Conservation (phyloP, 768 basidiomycete genomes). For the Hypsizygus marmoreus region DNA sequence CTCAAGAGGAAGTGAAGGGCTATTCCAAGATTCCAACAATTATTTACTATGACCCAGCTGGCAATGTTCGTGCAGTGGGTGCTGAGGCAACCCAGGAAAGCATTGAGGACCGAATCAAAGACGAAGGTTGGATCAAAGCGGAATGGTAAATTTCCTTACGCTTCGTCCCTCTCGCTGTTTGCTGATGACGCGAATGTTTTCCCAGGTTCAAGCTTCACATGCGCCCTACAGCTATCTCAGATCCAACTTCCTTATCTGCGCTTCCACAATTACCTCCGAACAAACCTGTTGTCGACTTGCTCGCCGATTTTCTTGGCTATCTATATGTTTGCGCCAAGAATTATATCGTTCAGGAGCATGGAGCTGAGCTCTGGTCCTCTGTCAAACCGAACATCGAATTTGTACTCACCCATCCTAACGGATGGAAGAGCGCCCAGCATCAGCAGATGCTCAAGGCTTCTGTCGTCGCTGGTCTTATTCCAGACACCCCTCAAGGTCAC, state of each 20-base stretch:
- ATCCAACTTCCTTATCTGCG: conserved; percentile 21
- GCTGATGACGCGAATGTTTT: not conserved
- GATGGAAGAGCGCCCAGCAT: conserved; percentile 66
- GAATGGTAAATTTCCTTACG: conserved; percentile 49
- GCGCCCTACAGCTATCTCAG: conserved; percentile 20
- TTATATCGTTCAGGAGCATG: conserved; percentile 53
- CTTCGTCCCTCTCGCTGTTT: conserved; percentile 1
- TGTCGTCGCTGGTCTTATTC: conserved; percentile 51
- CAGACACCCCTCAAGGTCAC: conserved; percentile 39
- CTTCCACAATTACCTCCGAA: no score
- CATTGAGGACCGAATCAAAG: conserved; percentile 41
- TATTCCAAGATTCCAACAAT: conserved; percentile 52
- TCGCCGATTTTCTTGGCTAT: conserved; percentile 54
- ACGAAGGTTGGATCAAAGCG: conserved; percentile 49
- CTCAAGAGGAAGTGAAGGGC: conserved; percentile 45
- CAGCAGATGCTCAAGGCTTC: conserved; percentile 56
- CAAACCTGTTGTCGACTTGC: conserved; percentile 42
- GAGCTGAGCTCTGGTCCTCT: conserved; percentile 45
- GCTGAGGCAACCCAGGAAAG: conserved; percentile 48
- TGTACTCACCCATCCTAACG: conserved; percentile 64
- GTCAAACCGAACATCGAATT: conserved; percentile 46
- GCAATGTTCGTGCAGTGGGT: conserved; percentile 43
- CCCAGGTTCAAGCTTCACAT: conserved; percentile 37
- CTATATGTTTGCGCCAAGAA: conserved; percentile 42
- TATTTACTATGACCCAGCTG: conserved; percentile 46